A percentile compares a stretch with the other conserved stretches of the same genome.
phyloP scores from a whole-genome alignment of 2,329 filamentous ascomycete genomes.

The Immersiporthe knoxdaviesiana region DNA sequence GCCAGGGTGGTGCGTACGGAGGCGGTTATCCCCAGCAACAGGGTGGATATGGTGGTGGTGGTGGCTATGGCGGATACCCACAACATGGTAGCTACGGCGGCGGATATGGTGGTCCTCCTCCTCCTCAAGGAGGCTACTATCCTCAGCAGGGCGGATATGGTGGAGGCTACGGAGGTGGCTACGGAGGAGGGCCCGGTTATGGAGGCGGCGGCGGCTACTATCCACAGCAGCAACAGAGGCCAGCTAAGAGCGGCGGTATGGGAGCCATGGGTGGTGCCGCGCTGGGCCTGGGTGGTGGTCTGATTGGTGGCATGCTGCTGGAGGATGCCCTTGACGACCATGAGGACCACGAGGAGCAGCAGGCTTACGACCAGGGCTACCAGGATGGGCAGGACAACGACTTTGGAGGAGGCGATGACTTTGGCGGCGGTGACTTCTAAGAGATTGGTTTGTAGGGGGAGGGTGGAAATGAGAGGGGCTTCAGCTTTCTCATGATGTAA shows the following conservation, averaged over 20 bases:
- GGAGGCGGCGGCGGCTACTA: slow-evolving; percentile 47
- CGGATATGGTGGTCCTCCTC: slow-evolving; percentile 34
- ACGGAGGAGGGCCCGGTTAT: slow-evolving; percentile 36
- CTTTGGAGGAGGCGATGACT: slow-evolving; percentile 31
- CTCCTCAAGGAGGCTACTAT: slow-evolving; percentile 6
- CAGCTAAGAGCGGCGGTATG: slow-evolving; percentile 49
- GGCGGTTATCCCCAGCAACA: slow-evolving; percentile 38
- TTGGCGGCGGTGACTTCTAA: slow-evolving; percentile 40
- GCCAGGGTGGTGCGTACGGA: slow-evolving; percentile 36
- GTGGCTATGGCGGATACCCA: slow-evolving; percentile 36
- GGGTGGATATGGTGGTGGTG: slow-evolving; percentile 35
- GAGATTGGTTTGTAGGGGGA: neutral
- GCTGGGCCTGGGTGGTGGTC: slow-evolving; percentile 77
- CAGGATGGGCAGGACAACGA: slow-evolving; percentile 46
- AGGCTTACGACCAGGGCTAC: slow-evolving; percentile 59
- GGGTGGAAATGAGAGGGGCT: neutral
- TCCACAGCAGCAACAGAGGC: slow-evolving; percentile 49
- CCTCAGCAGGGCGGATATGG: slow-evolving; percentile 35
- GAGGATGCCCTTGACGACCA: slow-evolving; percentile 67
- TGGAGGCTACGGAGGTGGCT: slow-evolving; percentile 40
- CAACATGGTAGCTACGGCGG: slow-evolving; percentile 40
- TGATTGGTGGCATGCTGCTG: slow-evolving; percentile 77
- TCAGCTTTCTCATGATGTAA: neutral
- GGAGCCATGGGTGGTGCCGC: slow-evolving; percentile 76
- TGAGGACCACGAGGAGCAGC: slow-evolving; percentile 47